Conservation (phyloP, 495 filamentous ascomycete species). For the Niebla homalea region DNA sequence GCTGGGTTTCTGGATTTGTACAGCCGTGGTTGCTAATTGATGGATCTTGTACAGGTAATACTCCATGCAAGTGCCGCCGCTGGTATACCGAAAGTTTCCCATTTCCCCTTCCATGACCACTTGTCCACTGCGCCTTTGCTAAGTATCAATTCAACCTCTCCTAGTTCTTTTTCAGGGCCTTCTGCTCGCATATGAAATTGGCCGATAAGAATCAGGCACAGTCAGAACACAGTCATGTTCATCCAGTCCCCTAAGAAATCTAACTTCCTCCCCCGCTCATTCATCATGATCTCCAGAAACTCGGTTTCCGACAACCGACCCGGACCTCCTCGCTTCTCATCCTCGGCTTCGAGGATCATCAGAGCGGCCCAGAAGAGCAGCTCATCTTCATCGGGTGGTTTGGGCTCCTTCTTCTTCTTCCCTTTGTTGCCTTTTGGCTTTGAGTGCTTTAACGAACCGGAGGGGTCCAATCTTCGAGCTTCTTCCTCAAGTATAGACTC, state of each 20-base stretch:
- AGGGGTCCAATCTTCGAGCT: no score
- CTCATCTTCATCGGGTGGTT: constrained; percentile 26
- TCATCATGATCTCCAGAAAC: constrained; percentile 58
- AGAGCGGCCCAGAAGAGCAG: constrained; percentile 35
- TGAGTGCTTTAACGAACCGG: not conserved
- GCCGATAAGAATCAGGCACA: not conserved
- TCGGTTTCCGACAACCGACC: constrained; percentile 58
- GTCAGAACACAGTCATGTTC: constrained; percentile 56
- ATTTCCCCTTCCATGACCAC: no score
- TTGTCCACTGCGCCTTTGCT: no score
- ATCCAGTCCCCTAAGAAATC: constrained; percentile 78
- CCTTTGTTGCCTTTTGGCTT: constrained; percentile 23
- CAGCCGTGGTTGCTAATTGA: no score
- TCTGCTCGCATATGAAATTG: not conserved
- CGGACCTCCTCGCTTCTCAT: constrained; percentile 54
- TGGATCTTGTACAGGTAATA: no score
- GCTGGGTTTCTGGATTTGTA: no score
- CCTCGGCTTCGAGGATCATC: constrained; percentile 51
- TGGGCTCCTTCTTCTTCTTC: constrained; percentile 7
- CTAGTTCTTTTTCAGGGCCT: no score
- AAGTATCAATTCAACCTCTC: no score
- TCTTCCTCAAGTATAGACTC: no score
- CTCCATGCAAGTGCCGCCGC: no score
- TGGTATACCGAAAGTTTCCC: no score
- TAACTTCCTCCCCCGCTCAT: constrained; percentile 45